Base-by-base conservation (phyloP, 495 filamentous ascomycete species). In the Darksidea phi region DNA sequence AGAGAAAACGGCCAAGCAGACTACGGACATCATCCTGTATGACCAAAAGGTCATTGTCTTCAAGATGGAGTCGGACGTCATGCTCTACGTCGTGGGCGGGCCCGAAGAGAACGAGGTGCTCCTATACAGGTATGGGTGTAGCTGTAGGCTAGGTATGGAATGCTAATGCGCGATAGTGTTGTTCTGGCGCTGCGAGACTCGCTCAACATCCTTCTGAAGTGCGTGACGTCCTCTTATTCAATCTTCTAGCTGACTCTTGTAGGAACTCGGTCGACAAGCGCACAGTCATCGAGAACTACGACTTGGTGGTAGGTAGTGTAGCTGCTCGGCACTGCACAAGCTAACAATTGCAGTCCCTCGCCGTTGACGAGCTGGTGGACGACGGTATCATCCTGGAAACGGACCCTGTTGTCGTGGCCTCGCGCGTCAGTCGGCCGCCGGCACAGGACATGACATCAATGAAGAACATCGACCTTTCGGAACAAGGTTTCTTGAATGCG, bases 281-380 rank as follows among this genome's bases (percentile, higher is more conserved):
- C 61, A 97, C 93, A 10, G 89, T 97, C 61, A 85, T 97, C 70
- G 94, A 99, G 76, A 96, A 97, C 81, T 98, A 97, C 78, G 94
- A 97, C 70, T 82, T 73, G 54, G 64, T 65, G 61, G 56, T 70
- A 70, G 59, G 50, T 65, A 28, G 10, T 6, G 0, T 20, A 3
- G 10, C 36, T 7, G 17, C 17, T 45, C 53, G 4, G 1, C 3
- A 20, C 2, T 37, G 10, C 7, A 37, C 15, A 24, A n/a, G 34
- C 63, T 62, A 59, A 66, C 47, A 28, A 3, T 20, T 86, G 8
- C 88, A 96, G 56, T 88, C 91, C 20, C 80, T 99, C 20, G 88
- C 92, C 43, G 88, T 97, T 55, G 94, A 99, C 74, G 94, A 99
- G 74, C 90, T 96, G 55, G 86, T 95, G 28, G 94, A 97, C 74